Evolutionary conservation across 176 grass and related monocot genomes (phyloP).

Genomic region (Zea luxurians): DNA sequence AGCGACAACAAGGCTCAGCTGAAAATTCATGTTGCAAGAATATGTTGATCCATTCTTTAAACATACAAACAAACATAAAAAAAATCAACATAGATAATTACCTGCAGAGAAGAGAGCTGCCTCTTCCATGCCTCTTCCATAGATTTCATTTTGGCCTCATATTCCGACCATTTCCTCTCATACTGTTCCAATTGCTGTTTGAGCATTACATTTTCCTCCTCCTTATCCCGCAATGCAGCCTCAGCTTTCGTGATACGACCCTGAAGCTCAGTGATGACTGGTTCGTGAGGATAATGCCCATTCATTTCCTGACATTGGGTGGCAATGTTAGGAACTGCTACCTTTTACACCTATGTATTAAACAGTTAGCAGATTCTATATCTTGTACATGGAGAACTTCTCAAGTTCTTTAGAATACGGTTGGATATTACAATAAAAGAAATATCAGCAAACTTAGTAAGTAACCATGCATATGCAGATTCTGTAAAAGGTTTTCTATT

Average conservation of each 20-base stretch:
- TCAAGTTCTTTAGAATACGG: neutral
- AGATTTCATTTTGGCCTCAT: conserved; percentile 89
- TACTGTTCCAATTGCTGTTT: conserved; percentile 81
- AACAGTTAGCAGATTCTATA: conserved; percentile 12
- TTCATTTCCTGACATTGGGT: conserved; percentile 52
- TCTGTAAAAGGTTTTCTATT: neutral
- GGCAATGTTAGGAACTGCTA: conserved; percentile 25
- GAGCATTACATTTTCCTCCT: conserved; percentile 82
- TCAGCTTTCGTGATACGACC: conserved; percentile 58
- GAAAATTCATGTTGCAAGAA: conserved; percentile 35
- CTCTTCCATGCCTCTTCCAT: conserved; percentile 91
- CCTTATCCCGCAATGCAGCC: conserved; percentile 63
- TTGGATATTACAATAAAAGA: conserved; percentile 14
- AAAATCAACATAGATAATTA: conserved; percentile 34
- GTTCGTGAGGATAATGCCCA: conserved; percentile 46
- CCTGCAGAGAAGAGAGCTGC: conserved; percentile 88
- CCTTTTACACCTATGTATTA: conserved; percentile 6
- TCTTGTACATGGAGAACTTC: conserved; percentile 22
- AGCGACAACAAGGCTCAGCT: conserved; percentile 73
- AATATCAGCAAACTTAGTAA: conserved; percentile 19
- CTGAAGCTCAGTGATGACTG: conserved; percentile 57
- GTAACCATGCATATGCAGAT: conserved; percentile 23
- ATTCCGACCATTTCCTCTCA: conserved; percentile 82
- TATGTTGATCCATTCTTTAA: neutral
- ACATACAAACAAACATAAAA: conserved; percentile 11